phyloP scores from a whole-genome alignment of 2,329 filamentous ascomycete species.

The Trichoderma hamatum region DNA sequence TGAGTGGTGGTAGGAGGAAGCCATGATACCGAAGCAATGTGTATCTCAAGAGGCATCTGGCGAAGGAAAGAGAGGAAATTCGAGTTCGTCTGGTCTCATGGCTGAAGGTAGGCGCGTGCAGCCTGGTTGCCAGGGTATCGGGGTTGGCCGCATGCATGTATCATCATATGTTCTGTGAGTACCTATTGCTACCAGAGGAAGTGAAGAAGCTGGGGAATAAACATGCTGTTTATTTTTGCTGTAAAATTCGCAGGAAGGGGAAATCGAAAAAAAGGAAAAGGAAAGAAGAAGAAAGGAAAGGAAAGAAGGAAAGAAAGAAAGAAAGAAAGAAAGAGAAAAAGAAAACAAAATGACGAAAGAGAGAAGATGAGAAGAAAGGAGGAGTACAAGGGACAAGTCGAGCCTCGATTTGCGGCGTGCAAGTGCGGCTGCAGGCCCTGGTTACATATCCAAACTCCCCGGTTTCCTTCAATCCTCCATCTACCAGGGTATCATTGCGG shows the following conservation, averaged over 20 bases:
- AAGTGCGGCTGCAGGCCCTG: slow-evolving; percentile 23
- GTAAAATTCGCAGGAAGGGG: background rate
- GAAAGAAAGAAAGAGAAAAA: background rate
- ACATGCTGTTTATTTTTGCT: background rate
- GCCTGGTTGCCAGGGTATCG: slow-evolving; percentile 10
- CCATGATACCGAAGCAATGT: background rate
- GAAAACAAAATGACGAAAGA: background rate
- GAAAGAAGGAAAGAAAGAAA: background rate
- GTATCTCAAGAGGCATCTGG: background rate
- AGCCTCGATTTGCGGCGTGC: slow-evolving; percentile 14
- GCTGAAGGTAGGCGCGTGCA: background rate
- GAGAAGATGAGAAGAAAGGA: background rate
- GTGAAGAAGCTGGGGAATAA: background rate
- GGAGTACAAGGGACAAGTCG: background rate
- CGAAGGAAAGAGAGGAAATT: background rate
- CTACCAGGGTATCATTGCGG: slow-evolving; percentile 19
- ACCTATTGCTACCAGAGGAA: background rate
- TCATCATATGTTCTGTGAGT: background rate
- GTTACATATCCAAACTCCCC: slow-evolving; percentile 15
- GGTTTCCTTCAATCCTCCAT: slow-evolving; percentile 23
- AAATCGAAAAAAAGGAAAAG: background rate
- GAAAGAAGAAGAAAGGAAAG: background rate
- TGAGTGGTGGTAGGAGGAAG: background rate
- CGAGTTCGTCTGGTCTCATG: background rate
- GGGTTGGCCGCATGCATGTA: slow-evolving; percentile 9